Conservation (phyloP, 805 yeast species). For the Myxozyma mucilagina region DNA sequence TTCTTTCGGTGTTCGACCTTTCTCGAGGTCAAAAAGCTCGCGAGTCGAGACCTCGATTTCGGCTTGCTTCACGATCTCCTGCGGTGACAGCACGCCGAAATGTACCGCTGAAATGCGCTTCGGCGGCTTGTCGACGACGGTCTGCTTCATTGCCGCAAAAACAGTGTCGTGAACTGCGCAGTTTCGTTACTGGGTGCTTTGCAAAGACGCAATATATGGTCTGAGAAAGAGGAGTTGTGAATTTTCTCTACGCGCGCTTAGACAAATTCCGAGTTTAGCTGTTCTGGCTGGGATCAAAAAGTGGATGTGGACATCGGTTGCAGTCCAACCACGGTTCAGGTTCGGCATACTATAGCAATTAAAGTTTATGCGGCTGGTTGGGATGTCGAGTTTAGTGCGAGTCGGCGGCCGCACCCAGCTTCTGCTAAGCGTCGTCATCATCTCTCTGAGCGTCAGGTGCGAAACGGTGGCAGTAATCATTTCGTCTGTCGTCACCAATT, state of each 20-base stretch:
- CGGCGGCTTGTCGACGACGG: conserved; percentile 74
- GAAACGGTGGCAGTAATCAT: too few relatives aligned
- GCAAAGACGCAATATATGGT: background rate
- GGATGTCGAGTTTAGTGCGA: background rate
- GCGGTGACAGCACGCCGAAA: conserved; percentile 89
- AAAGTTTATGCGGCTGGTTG: background rate
- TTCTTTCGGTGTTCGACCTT: conserved; percentile 72
- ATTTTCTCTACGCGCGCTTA: too few relatives aligned
- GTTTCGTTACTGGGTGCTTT: background rate
- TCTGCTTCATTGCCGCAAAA: conserved; percentile 41
- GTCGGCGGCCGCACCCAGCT: background rate
- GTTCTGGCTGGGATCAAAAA: background rate
- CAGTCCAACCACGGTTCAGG: background rate
- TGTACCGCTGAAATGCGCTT: conserved; percentile 86
- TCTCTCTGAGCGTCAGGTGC: too few relatives aligned
- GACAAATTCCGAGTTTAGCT: background rate
- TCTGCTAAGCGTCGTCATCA: too few relatives aligned
- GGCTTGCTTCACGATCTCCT: conserved; percentile 88
- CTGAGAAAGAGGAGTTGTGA: background rate
- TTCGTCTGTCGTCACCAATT: too few relatives aligned
- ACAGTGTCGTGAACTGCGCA: background rate
- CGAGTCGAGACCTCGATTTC: conserved; percentile 92
- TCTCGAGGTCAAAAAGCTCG: conserved; percentile 86
- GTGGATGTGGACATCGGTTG: background rate
- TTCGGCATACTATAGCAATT: background rate